These are phyloP conservation scores for Ascochyta viciae-villosae DNA, from an alignment of 2,329 filamentous ascomycete genomes.

Conservation along the genomic window DNA sequence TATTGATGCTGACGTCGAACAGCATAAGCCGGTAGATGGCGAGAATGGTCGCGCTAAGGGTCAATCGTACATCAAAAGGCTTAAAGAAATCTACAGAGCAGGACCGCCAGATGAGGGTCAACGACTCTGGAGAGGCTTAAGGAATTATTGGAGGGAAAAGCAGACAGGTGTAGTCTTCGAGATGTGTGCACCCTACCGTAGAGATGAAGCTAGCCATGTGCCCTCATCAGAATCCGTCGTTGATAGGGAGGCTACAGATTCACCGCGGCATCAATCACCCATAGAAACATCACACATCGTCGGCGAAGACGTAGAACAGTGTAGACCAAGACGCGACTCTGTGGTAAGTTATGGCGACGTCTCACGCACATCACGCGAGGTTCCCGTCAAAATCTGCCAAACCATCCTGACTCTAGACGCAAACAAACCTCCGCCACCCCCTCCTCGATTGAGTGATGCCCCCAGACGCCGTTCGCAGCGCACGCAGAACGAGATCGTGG, in stretches of 20 bases:
- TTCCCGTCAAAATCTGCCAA: slow-evolving; percentile 15
- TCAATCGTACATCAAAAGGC: slow-evolving; percentile 2
- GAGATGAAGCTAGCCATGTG: background rate
- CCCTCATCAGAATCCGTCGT: background rate
- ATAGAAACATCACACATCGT: background rate
- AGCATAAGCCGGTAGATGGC: background rate
- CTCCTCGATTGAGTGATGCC: slow-evolving; percentile 12
- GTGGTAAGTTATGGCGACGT: slow-evolving; percentile 5
- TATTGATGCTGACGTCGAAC: background rate
- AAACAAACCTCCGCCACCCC: slow-evolving; percentile 27
- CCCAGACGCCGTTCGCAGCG: background rate
- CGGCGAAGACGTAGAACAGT: background rate
- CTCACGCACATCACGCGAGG: slow-evolving; percentile 19
- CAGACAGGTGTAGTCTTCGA: background rate
- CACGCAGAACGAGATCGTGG: background rate
- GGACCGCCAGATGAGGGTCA: slow-evolving; percentile 40
- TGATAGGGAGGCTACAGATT: background rate
- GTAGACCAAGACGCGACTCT: background rate
- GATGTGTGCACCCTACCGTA: background rate
- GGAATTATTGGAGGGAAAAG: slow-evolving; percentile 17
- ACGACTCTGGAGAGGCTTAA: slow-evolving; percentile 28
- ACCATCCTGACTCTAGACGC: slow-evolving; percentile 4
- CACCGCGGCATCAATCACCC: background rate
- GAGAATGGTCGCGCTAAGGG: background rate
- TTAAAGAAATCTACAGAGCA: slow-evolving; percentile 28